Percentiles rank a stretch among this genome's conserved stretches.
Conservation (phyloP, 208 protist genomes). For the Trypanosoma lewisi region DNA sequence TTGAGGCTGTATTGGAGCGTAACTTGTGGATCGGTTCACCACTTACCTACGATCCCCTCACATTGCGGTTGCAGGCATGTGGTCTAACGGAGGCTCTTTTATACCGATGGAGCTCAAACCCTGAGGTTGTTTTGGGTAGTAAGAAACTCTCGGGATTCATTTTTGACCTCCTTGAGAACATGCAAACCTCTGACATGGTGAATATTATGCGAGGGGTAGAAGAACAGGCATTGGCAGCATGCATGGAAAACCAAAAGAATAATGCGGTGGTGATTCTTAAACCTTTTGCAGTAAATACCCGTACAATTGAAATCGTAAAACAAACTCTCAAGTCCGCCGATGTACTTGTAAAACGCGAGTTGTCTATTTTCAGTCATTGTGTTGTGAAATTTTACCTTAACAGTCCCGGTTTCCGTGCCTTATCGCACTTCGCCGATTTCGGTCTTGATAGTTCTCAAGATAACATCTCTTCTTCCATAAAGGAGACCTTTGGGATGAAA, state of each 20-base stretch:
- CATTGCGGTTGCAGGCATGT: slow-evolving; percentile 25
- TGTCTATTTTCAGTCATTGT: slow-evolving; percentile 31
- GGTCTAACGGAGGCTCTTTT: slow-evolving; percentile 44
- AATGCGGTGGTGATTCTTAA: slow-evolving; percentile 61
- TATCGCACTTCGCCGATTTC: slow-evolving; percentile 15
- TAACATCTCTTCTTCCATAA: slow-evolving; percentile 20
- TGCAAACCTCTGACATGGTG: slow-evolving; percentile 43
- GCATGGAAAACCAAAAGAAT: slow-evolving; percentile 28
- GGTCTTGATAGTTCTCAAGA: slow-evolving; percentile 23
- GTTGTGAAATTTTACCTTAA: slow-evolving; percentile 29
- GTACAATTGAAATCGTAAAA: slow-evolving; percentile 29
- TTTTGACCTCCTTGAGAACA: slow-evolving; percentile 44
- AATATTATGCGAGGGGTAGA: slow-evolving; percentile 33
- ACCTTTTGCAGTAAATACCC: slow-evolving; percentile 34
- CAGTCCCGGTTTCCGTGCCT: slow-evolving; percentile 21
- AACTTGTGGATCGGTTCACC: slow-evolving; percentile 47
- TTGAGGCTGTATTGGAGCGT: slow-evolving; percentile 65
- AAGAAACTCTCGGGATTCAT: slow-evolving; percentile 14
- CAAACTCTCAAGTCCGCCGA: slow-evolving; percentile 30
- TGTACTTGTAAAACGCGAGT: slow-evolving; percentile 29
- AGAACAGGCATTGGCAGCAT: slow-evolving; percentile 21
- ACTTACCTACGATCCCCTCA: slow-evolving; percentile 34
- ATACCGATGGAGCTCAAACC: slow-evolving; percentile 32
- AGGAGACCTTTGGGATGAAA: slow-evolving; percentile 28
- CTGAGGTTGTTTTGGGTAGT: slow-evolving; percentile 22